These are phyloP conservation scores for Articulospora tetracladia DNA, from an alignment of 495 filamentous ascomycete genomes.

Conservation along the genomic window DNA sequence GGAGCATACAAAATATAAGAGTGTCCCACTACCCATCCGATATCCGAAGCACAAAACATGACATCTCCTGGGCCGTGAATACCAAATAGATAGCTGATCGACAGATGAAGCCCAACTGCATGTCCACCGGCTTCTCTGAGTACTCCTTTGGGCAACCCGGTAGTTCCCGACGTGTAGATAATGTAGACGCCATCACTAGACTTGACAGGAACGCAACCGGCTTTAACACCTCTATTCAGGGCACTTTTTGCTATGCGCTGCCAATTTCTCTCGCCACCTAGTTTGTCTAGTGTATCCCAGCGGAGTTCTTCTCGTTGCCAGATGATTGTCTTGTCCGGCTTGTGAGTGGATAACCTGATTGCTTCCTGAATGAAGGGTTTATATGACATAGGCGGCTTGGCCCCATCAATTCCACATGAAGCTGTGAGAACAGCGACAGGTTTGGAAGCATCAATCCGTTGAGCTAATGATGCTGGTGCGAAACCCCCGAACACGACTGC, in stretches of 20 bases:
- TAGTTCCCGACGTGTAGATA: conserved; percentile 85
- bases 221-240: conserved; percentile 56
- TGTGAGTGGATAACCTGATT: conserved; percentile 49
- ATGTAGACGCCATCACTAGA: conserved; percentile 81
- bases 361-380: conserved; percentile 69
- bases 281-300: conserved; percentile 64
- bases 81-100: conserved; percentile 74
- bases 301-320: conserved; percentile 74
- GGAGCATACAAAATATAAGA: conserved; percentile 84
- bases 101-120: conserved; percentile 78
- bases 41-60: conserved; percentile 80
- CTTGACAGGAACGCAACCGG: conserved; percentile 69
- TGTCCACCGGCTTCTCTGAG: conserved; percentile 81
- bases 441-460: conserved; percentile 79
- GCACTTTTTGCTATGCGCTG: conserved; percentile 68
- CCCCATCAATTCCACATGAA: conserved; percentile 87
- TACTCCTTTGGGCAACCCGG: conserved; percentile 85
- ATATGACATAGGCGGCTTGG: conserved; percentile 70
- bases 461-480: conserved; percentile 73
- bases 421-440: conserved; percentile 79
- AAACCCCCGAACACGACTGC: conserved; percentile 93
- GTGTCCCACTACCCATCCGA: conserved; percentile 84
- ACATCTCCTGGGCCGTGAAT: conserved; percentile 79
- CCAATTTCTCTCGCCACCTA: conserved; percentile 72
- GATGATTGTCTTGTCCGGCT: conserved; percentile 64